Evolutionary conservation across 1,139 yeast species (phyloP).

Genomic region (Hyphopichia burtonii): DNA sequence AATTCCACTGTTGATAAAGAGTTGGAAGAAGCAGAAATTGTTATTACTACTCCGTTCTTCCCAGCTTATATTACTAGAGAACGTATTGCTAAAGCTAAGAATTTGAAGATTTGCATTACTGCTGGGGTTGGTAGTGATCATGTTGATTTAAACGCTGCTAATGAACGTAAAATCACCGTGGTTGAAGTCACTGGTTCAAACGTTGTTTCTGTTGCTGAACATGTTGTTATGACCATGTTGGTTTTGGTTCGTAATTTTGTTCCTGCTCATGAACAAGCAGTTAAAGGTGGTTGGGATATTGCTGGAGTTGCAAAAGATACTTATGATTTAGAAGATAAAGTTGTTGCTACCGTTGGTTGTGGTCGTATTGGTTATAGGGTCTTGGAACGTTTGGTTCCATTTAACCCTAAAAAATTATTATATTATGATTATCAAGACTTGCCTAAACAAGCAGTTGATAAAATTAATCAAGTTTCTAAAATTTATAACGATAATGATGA

Average conservation of each 20-base stretch:
- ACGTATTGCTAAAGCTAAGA: constrained; percentile 68
- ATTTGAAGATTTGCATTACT: constrained; percentile 69
- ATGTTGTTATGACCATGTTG: constrained; percentile 72
- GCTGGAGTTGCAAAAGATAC: constrained; percentile 75
- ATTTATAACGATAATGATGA: constrained; percentile 37
- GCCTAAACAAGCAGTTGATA: constrained; percentile 55
- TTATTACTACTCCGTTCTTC: constrained; percentile 82
- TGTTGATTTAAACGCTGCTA: constrained; percentile 72
- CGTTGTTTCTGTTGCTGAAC: constrained; percentile 80
- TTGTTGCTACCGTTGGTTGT: constrained; percentile 76
- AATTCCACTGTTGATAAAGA: constrained; percentile 59
- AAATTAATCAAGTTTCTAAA: constrained; percentile 41
- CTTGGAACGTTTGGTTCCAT: constrained; percentile 68
- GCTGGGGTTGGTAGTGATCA: constrained; percentile 90
- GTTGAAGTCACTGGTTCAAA: constrained; percentile 83
- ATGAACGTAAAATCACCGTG: constrained; percentile 61
- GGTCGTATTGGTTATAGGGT: constrained; percentile 83
- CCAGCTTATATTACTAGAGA: constrained; percentile 74
- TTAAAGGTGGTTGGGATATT: constrained; percentile 68
- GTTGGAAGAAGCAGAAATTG: constrained; percentile 68
- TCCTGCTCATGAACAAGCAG: constrained; percentile 72
- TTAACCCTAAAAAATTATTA: constrained; percentile 70
- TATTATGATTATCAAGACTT: constrained; percentile 77
- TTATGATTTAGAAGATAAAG: constrained; percentile 74
- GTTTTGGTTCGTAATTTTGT: constrained; percentile 73